phyloP scores from a whole-genome alignment of 2,329 filamentous ascomycete genomes.

The Colletotrichum siamense region DNA sequence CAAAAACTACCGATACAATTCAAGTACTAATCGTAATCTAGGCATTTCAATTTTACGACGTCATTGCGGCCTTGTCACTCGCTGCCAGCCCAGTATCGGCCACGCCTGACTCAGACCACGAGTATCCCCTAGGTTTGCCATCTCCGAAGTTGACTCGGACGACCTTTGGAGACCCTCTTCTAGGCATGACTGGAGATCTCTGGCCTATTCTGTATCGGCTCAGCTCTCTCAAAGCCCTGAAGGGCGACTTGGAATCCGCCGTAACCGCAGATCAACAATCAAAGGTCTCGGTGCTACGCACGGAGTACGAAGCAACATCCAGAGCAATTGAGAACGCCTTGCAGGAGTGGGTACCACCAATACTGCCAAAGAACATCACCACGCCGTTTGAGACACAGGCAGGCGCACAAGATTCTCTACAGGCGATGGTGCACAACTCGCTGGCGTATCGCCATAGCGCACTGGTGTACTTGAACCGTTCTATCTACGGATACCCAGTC shows the following conservation, averaged over 20 bases:
- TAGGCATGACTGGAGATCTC: constrained; percentile 65
- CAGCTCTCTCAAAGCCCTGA: constrained; percentile 57
- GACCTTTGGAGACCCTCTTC: constrained; percentile 60
- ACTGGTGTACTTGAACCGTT: constrained; percentile 61
- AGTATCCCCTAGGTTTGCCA: constrained; percentile 30
- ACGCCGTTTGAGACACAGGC: constrained; percentile 17
- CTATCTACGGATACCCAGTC: constrained; percentile 52
- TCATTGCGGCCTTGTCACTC: constrained; percentile 66
- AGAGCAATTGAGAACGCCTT: constrained; percentile 60
- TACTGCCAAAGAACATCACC: constrained; percentile 43
- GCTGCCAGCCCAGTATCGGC: constrained; percentile 61
- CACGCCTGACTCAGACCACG: constrained; percentile 51
- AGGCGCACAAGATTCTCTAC: constrained; percentile 47
- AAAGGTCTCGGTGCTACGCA: constrained; percentile 24
- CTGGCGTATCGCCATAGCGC: constrained; percentile 63
- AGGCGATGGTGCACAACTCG: constrained; percentile 62
- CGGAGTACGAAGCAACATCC: constrained; percentile 54
- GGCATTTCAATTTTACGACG: constrained; percentile 70
- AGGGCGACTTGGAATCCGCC: constrained; percentile 56
- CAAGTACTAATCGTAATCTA: constrained; percentile 27
- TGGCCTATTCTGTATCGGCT: constrained; percentile 68
- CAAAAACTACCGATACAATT: neutral
- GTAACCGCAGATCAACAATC: constrained; percentile 31
- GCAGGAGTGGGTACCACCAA: constrained; percentile 58
- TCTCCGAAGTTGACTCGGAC: constrained; percentile 50